phyloP scores from a whole-genome alignment of 306 rosid genomes.

The Pterocarpus macrocarpus region DNA sequence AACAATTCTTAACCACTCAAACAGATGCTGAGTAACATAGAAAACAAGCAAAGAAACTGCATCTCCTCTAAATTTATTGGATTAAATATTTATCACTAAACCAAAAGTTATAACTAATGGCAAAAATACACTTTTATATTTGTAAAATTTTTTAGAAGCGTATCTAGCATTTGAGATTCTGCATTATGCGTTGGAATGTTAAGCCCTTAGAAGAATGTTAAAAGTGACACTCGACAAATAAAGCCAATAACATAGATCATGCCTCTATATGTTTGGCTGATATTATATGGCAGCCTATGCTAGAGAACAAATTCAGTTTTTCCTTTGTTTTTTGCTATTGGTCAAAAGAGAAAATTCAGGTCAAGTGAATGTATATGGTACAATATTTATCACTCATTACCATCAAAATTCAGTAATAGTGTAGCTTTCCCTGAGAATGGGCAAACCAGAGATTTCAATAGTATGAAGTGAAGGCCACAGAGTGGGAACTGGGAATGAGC shows the following conservation, averaged over 20 bases:
- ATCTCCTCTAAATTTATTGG: background rate
- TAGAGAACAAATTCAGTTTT: background rate
- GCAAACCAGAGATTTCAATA: background rate
- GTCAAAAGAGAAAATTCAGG: background rate
- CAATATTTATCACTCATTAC: background rate
- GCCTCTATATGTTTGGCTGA: background rate
- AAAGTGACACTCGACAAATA: too few species aligned
- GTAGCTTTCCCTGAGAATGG: background rate
- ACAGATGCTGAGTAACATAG: background rate
- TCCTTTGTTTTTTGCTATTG: background rate
- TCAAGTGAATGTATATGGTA: background rate
- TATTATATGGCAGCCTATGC: background rate
- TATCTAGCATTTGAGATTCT: too few species aligned
- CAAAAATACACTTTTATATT: too few species aligned
- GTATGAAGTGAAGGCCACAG: background rate
- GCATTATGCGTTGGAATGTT: too few species aligned
- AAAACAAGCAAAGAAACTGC: conserved; percentile 4
- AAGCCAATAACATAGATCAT: background rate
- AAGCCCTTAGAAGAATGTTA: too few species aligned
- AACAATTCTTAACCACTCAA: background rate
- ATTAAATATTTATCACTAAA: too few species aligned
- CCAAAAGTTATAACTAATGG: too few species aligned
- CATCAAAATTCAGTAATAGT: background rate
- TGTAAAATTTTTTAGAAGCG: too few species aligned
- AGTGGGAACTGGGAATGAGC: background rate